phyloP scores from a whole-genome alignment of 2,329 filamentous ascomycete genomes.

The Helotiales sp. region DNA sequence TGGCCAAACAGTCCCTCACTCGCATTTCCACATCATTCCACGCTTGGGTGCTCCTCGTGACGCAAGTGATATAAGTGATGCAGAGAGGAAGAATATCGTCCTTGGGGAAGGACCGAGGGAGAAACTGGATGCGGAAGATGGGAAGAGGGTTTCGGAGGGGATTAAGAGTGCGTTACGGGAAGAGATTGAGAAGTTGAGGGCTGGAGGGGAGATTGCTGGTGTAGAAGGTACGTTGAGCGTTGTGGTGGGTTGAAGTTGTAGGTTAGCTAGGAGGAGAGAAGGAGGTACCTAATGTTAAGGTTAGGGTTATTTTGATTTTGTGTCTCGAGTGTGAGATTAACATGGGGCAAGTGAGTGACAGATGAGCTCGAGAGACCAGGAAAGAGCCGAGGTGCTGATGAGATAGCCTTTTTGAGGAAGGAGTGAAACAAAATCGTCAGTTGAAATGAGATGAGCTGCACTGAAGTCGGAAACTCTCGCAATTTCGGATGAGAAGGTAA shows the following conservation, averaged over 20 bases:
- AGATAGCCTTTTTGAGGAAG: not conserved
- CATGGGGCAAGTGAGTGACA: too few relatives aligned
- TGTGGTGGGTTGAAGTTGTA: conserved; percentile 9
- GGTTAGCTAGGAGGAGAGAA: not conserved
- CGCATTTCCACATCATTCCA: conserved; percentile 92
- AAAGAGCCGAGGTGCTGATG: not conserved
- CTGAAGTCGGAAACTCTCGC: not conserved
- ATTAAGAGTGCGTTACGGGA: conserved; percentile 18
- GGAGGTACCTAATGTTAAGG: too few relatives aligned
- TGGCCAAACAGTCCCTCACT: conserved; percentile 89
- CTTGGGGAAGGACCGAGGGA: conserved; percentile 26
- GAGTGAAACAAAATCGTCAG: not conserved
- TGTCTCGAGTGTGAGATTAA: not conserved
- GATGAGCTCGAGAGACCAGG: too few relatives aligned
- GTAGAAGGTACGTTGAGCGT: conserved; percentile 6
- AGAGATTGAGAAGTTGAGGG: conserved; percentile 17
- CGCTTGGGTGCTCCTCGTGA: conserved; percentile 45
- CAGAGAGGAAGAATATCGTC: conserved; percentile 29
- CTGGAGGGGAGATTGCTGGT: not conserved
- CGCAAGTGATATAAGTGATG: conserved; percentile 25
- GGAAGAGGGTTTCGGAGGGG: conserved; percentile 10
- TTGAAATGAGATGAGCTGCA: not conserved
- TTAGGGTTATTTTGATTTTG: not conserved
- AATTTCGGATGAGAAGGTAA: not conserved
- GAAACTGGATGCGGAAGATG: conserved; percentile 27